These are phyloP conservation scores for Suhomyces emberorum DNA, from an alignment of 805 yeast species.

Conservation along the genomic window DNA sequence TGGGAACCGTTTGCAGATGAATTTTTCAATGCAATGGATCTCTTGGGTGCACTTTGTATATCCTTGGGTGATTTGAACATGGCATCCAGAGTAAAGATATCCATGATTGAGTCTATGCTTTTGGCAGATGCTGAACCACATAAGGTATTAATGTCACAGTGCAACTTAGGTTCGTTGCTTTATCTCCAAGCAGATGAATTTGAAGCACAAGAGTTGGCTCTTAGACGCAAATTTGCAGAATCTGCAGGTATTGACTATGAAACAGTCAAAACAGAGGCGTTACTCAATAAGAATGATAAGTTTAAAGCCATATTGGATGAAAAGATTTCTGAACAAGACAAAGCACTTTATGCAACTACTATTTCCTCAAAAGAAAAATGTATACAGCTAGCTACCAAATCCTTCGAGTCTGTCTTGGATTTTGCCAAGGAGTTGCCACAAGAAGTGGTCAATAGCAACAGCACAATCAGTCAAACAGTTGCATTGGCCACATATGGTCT, in stretches of 20 bases:
- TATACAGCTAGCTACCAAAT: constrained; percentile 27
- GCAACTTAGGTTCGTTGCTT: constrained; percentile 66
- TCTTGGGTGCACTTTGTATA: constrained; percentile 67
- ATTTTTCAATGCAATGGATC: constrained; percentile 71
- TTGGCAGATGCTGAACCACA: constrained; percentile 64
- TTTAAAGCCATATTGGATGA: constrained; percentile 4
- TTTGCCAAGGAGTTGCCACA: constrained; percentile 30
- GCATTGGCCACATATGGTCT: constrained; percentile 82
- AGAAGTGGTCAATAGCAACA: constrained; percentile 18
- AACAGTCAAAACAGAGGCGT: constrained; percentile 11
- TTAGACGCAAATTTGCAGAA: constrained; percentile 22
- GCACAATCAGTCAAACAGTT: constrained; percentile 56
- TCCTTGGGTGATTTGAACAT: constrained; percentile 63
- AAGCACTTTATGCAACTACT: constrained; percentile 16
- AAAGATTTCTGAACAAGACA: constrained; percentile 25
- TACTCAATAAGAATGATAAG: constrained; percentile 6
- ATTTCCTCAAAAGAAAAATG: constrained; percentile 21
- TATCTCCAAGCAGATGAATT: constrained; percentile 65
- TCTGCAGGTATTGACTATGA: constrained; percentile 24
- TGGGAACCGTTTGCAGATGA: constrained; percentile 80
- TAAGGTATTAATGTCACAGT: constrained; percentile 60
- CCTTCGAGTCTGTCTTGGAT: constrained; percentile 34
- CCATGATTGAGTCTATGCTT: constrained; percentile 71
- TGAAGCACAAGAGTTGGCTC: constrained; percentile 45
- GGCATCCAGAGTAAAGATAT: constrained; percentile 58